Evolutionary conservation across 108 stramenopile genomes (phyloP).

Genomic region (Schizochytrium sp.): DNA sequence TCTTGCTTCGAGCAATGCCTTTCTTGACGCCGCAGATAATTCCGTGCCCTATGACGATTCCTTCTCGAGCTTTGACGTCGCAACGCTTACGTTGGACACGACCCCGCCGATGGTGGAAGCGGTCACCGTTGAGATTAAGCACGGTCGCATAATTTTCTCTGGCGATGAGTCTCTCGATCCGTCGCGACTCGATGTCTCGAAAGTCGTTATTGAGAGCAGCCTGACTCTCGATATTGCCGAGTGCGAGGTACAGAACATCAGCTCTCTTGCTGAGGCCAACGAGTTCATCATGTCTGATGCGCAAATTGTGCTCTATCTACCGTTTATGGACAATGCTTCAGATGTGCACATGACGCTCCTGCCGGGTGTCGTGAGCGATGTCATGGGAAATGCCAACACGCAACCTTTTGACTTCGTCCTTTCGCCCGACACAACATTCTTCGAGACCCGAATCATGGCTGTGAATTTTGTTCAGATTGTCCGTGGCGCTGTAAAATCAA

Average conservation of each 20-base stretch:
- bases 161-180: not conserved
- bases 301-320: not conserved
- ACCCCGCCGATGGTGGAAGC: not conserved
- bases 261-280: not conserved
- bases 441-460: not conserved
- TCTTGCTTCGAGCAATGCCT: not conserved
- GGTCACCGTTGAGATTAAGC: not conserved
- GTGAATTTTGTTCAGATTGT: not conserved
- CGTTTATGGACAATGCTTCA: not conserved
- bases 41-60: not conserved
- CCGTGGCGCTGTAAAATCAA: not conserved
- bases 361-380: not conserved
- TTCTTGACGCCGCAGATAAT: not conserved
- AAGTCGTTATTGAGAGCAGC: not conserved
- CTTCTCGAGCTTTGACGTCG: not conserved
- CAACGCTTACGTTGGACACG: not conserved
- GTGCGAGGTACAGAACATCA: not conserved
- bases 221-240: not conserved
- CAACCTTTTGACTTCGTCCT: not conserved
- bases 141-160: not conserved
- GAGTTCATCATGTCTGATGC: not conserved
- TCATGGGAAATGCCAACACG: not conserved
- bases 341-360: not conserved
- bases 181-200: not conserved
- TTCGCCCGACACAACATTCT: not conserved